These are phyloP conservation scores for Dipteronia sinensis DNA, from an alignment of 345 rosid species.

Conservation along the genomic window DNA sequence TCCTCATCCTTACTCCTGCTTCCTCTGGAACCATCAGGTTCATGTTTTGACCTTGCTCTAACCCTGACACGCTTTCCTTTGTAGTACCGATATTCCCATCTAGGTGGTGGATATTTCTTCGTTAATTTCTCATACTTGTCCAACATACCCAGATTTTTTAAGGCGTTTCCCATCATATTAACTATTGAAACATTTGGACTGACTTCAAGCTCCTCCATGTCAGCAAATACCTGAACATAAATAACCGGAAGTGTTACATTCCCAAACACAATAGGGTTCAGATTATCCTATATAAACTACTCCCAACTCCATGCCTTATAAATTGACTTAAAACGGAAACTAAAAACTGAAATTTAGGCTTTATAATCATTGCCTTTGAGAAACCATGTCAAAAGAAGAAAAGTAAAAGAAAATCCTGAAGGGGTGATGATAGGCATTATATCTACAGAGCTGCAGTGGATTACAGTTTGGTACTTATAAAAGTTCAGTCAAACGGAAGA, in stretches of 20 bases:
- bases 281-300: neutral
- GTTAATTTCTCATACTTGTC: constrained; percentile 69
- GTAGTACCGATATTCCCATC: constrained; percentile 70
- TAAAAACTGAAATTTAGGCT: neutral
- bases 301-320: constrained; percentile 10
- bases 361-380: neutral
- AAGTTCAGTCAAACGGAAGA: neutral
- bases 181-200: constrained; percentile 62
- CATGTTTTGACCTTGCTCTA: constrained; percentile 39
- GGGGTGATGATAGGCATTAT: neutral
- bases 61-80: constrained; percentile 85
- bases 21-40: neutral
- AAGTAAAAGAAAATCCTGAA: neutral
- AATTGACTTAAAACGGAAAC: neutral
- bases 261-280: neutral
- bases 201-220: constrained; percentile 96
- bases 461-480: neutral
- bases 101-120: constrained; percentile 82
- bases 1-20: neutral
- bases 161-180: constrained; percentile 71
- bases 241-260: constrained; percentile 8
- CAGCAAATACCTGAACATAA: constrained; percentile 74
- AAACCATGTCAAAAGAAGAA: neutral
- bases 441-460: neutral
- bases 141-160: constrained; percentile 62